These are phyloP conservation scores for Fraxinus greggii DNA, from an alignment of 305 asterid species.

Conservation along the genomic window DNA sequence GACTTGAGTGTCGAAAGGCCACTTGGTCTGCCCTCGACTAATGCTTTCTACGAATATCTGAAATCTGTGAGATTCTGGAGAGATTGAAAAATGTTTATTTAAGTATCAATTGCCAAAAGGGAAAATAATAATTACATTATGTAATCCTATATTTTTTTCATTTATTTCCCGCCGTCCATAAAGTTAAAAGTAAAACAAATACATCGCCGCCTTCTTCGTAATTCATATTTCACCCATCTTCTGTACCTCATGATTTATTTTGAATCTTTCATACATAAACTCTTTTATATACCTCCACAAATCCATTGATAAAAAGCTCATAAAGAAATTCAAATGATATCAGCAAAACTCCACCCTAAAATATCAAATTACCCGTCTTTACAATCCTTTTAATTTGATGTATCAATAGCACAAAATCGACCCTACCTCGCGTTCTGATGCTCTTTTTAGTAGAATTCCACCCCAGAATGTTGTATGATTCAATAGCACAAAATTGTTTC, in stretches of 20 bases:
- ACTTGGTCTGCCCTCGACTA: neutral
- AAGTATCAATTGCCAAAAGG: neutral
- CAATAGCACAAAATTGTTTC: neutral
- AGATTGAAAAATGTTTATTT: neutral
- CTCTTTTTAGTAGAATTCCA: neutral
- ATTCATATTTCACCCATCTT: neutral
- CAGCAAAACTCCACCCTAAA: neutral
- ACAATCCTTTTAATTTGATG: neutral
- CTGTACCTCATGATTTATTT: neutral
- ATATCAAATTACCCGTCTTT: neutral
- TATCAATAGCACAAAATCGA: neutral
- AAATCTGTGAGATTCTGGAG: neutral
- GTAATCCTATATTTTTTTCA: neutral
- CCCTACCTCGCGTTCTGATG: neutral
- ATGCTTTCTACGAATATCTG: neutral
- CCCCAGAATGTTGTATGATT: neutral
- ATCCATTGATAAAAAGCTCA: neutral
- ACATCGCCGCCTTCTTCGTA: neutral
- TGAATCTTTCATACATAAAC: neutral
- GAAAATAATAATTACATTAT: neutral
- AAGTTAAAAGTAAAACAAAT: neutral
- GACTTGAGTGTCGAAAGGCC: neutral
- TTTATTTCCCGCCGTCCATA: neutral
- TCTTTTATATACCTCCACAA: neutral
- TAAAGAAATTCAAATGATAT: neutral